phyloP scores from a whole-genome alignment of 441 rosid species.

The Macaranga tanarius region DNA sequence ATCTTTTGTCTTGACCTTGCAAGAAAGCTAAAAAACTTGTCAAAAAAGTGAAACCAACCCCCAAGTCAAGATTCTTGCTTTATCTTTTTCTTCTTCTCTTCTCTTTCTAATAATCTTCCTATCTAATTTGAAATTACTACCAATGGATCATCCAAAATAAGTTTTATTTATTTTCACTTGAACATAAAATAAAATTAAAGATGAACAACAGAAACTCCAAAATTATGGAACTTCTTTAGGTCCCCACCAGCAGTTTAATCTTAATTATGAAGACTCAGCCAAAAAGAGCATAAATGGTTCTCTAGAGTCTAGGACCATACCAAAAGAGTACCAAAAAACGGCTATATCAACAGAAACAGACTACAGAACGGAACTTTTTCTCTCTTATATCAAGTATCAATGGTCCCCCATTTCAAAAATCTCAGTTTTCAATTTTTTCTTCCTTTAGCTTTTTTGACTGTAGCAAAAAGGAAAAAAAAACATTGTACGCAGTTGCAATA shows the following conservation, averaged over 20 bases:
- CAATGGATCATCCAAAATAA: not conserved
- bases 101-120: too few species aligned
- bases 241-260: constrained; percentile 9
- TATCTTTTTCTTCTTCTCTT: not conserved
- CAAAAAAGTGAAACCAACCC: not conserved
- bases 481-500: not conserved
- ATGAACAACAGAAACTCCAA: not conserved
- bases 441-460: not conserved
- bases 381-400: not conserved
- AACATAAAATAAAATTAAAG: not conserved
- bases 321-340: constrained; percentile 23
- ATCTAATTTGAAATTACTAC: not conserved
- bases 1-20: constrained; percentile 6
- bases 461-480: not conserved
- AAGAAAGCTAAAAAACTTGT: not conserved
- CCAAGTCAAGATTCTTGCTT: constrained; percentile 12
- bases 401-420: constrained; percentile 29
- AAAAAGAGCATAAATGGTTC: not conserved
- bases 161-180: not conserved
- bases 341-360: constrained; percentile 21
- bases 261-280: constrained; percentile 3
- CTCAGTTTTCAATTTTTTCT: constrained; percentile 16
- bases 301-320: not conserved
- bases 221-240: constrained; percentile 4
- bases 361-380: constrained; percentile 23